Evolutionary conservation across 1,284 basidiomycete genomes (phyloP).

Genomic region (Boletus semigastroideus): DNA sequence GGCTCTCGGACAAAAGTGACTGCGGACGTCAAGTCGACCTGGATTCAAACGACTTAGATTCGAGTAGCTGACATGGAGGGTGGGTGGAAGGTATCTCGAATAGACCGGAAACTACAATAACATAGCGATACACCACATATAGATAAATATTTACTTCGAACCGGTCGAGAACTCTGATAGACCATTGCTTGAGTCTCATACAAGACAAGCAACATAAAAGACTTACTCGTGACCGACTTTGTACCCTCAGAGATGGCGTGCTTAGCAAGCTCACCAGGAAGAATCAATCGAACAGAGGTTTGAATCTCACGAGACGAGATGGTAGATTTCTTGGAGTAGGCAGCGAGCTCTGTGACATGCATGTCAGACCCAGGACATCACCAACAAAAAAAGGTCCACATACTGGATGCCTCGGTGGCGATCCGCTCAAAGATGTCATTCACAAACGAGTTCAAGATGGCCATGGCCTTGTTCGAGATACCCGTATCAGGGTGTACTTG

Average conservation of each 20-base stretch:
- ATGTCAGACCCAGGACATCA: neutral
- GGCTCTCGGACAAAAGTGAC: neutral
- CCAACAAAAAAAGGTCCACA: neutral
- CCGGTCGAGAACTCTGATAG: constrained; percentile 36
- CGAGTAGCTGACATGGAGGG: neutral
- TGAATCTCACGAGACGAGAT: constrained; percentile 84
- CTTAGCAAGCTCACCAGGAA: constrained; percentile 69
- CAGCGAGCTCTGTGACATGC: constrained; percentile 56
- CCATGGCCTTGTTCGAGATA: constrained; percentile 84
- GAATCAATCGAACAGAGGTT: constrained; percentile 75
- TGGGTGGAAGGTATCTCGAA: constrained; percentile 32
- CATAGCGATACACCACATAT: constrained; percentile 34
- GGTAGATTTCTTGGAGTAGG: constrained; percentile 81
- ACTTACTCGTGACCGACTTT: constrained; percentile 45
- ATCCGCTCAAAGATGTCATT: constrained; percentile 79
- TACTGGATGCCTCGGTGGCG: constrained; percentile 72
- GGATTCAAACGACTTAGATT: no score
- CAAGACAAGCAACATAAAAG: neutral
- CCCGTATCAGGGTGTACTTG: constrained; percentile 81
- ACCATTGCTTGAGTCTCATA: neutral
- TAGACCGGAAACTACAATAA: constrained; percentile 31
- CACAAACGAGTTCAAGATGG: constrained; percentile 76
- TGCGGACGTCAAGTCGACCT: neutral
- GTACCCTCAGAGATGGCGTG: constrained; percentile 78
- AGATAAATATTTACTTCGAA: constrained; percentile 31